These are phyloP conservation scores for Erythrobasidium hasegawianum DNA, from an alignment of 1,284 basidiomycete genomes.

Conservation along the genomic window DNA sequence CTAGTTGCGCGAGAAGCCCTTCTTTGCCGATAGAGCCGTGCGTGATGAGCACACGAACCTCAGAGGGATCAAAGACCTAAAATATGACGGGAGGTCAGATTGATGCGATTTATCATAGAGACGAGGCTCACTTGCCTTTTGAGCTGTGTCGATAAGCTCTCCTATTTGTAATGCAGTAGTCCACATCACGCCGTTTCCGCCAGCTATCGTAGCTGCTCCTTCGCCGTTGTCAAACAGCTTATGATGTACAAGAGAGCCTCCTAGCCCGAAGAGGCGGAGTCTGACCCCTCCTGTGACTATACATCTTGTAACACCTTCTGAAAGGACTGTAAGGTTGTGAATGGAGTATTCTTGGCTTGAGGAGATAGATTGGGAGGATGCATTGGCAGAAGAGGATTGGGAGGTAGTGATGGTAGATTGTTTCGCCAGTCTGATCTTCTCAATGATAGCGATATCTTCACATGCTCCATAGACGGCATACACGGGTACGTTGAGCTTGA, in stretches of 20 bases:
- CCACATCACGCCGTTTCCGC: constrained; percentile 98
- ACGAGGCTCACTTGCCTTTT: constrained; percentile 60
- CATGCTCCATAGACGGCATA: constrained; percentile 97
- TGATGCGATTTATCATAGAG: not conserved
- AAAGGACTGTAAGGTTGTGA: constrained; percentile 82
- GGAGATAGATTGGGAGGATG: constrained; percentile 3
- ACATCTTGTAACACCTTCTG: constrained; percentile 86
- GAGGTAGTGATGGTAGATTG: constrained; percentile 38
- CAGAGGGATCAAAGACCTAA: constrained; percentile 71
- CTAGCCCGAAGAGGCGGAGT: constrained; percentile 86
- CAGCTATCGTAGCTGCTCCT: constrained; percentile 90
- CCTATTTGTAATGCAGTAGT: constrained; percentile 95
- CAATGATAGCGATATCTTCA: constrained; percentile 84
- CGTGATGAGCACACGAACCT: constrained; percentile 88
- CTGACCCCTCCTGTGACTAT: constrained; percentile 91
- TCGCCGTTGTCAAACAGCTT: constrained; percentile 98
- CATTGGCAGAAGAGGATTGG: constrained; percentile 25
- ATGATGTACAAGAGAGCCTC: constrained; percentile 91
- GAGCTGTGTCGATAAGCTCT: constrained; percentile 94
- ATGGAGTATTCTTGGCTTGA: constrained; percentile 43
- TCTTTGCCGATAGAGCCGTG: constrained; percentile 91
- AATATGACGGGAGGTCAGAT: not conserved
- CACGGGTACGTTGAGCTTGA: constrained; percentile 80
- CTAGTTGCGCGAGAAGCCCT: constrained; percentile 85
- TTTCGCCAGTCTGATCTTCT: constrained; percentile 45